Conservation (phyloP, 2,329 filamentous ascomycete genomes). For the Neopestalotiopsis sp. region DNA sequence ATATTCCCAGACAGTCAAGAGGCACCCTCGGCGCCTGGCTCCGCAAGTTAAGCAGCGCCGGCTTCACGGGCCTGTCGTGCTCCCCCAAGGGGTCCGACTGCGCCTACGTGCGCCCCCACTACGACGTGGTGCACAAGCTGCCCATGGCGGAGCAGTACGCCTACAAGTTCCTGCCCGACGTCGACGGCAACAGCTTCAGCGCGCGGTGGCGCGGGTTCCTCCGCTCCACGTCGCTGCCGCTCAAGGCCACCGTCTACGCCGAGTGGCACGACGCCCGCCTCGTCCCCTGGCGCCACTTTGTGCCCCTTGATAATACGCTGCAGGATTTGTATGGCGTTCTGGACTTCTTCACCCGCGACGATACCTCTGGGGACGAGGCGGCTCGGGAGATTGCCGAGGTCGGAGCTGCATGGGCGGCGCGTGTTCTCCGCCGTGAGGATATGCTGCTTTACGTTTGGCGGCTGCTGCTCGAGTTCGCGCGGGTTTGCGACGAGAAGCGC, state of each 20-base stretch:
- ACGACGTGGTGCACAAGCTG: conserved; percentile 27
- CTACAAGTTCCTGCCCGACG: conserved; percentile 63
- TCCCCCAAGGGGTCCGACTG: conserved; percentile 31
- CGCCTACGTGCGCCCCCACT: conserved; percentile 31
- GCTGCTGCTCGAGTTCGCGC: conserved; percentile 52
- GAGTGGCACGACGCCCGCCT: conserved; percentile 70
- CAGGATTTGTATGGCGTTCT: conserved; percentile 62
- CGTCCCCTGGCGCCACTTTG: conserved; percentile 67
- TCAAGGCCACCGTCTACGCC: conserved; percentile 67
- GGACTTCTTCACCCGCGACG: conserved; percentile 59
- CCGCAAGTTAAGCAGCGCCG: conserved; percentile 30
- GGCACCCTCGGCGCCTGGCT: conserved; percentile 34
- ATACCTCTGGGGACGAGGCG: conserved; percentile 44
- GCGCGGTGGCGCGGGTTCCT: conserved; percentile 59
- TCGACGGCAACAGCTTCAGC: conserved; percentile 62
- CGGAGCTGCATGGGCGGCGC: conserved; percentile 58
- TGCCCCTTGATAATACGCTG: conserved; percentile 65
- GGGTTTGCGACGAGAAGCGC: conserved; percentile 39
- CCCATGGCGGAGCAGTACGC: conserved; percentile 43
- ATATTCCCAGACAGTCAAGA: conserved; percentile 41
- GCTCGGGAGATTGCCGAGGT: conserved; percentile 56
- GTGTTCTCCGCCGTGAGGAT: conserved; percentile 58
- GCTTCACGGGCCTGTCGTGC: conserved; percentile 36
- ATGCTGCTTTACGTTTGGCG: conserved; percentile 62
- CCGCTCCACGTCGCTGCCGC: conserved; percentile 58